phyloP scores from a whole-genome alignment of 2,329 filamentous ascomycete species.

The Aspergillus pseudoglaucus region DNA sequence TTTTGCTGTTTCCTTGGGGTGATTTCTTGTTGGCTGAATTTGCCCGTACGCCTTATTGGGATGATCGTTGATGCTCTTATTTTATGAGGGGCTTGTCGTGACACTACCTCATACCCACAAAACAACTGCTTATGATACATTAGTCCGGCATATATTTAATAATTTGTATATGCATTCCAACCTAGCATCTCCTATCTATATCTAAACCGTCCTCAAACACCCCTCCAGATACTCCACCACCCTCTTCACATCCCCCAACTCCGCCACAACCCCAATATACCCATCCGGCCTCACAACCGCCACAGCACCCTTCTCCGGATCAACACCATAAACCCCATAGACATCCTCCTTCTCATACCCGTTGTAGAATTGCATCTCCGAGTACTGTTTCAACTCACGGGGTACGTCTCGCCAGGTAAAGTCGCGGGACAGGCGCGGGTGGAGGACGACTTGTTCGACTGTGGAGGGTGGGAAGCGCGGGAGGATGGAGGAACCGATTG shows the following conservation, averaged over 20 bases:
- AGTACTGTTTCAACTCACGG: constrained; percentile 22
- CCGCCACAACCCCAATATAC: constrained; percentile 26
- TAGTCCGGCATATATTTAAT: background rate
- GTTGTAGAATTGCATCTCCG: constrained; percentile 32
- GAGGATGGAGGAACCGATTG: constrained; percentile 16
- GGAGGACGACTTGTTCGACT: constrained; percentile 30
- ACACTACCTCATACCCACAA: too few species aligned
- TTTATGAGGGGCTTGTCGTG: too few species aligned
- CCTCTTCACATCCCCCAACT: constrained; percentile 20
- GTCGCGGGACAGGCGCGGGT: constrained; percentile 20
- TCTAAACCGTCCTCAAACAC: constrained; percentile 11
- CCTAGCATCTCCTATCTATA: background rate
- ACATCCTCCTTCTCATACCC: constrained; percentile 29
- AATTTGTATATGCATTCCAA: too few species aligned
- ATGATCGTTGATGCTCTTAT: too few species aligned
- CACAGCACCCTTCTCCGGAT: constrained; percentile 22
- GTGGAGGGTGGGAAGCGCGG: constrained; percentile 19
- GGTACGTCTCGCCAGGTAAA: constrained; percentile 31
- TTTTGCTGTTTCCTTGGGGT: too few species aligned
- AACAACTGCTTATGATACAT: background rate
- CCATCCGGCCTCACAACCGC: constrained; percentile 35
- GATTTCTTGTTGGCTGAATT: too few species aligned
- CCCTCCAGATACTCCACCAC: constrained; percentile 20
- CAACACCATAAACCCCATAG: constrained; percentile 31
- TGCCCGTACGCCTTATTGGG: too few species aligned